A percentile compares a stretch with the other conserved stretches of the same genome.
These are phyloP conservation scores for Cucumis hystrix DNA, from an alignment of 306 rosid species.

Conservation along the genomic window DNA sequence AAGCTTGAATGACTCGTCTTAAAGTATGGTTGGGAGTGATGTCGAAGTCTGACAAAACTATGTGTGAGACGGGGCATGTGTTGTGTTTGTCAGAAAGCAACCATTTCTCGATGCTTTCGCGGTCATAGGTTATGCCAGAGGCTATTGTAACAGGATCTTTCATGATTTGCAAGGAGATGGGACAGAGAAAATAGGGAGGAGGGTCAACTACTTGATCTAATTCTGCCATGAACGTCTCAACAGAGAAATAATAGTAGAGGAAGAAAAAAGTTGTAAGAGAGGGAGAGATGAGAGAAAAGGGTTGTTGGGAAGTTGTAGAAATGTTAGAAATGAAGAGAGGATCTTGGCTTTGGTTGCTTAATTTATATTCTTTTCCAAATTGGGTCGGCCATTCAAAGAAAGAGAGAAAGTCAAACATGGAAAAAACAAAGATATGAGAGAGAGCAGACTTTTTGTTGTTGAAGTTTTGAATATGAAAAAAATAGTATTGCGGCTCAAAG, in stretches of 20 bases:
- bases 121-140: conserved; percentile 70
- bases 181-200: conserved; percentile 58
- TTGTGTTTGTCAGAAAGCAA: conserved; percentile 26
- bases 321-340: background rate
- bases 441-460: background rate
- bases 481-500: background rate
- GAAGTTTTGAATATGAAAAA: background rate
- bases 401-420: background rate
- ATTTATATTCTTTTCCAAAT: background rate
- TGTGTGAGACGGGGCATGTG: conserved; percentile 52
- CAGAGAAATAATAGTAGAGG: background rate
- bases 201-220: conserved; percentile 14
- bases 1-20: conserved; percentile 60
- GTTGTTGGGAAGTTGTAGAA: background rate
- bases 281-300: background rate
- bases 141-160: conserved; percentile 56
- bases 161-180: conserved; percentile 68
- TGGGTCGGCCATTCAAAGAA: background rate
- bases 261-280: background rate
- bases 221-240: conserved; percentile 34
- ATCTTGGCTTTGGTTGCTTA: background rate
- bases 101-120: conserved; percentile 70
- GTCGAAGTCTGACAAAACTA: conserved; percentile 31
- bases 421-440: background rate
- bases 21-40: conserved; percentile 63